Evolutionary conservation across 1,284 basidiomycete species (phyloP).

Genomic region (Rhizoctonia solani): DNA sequence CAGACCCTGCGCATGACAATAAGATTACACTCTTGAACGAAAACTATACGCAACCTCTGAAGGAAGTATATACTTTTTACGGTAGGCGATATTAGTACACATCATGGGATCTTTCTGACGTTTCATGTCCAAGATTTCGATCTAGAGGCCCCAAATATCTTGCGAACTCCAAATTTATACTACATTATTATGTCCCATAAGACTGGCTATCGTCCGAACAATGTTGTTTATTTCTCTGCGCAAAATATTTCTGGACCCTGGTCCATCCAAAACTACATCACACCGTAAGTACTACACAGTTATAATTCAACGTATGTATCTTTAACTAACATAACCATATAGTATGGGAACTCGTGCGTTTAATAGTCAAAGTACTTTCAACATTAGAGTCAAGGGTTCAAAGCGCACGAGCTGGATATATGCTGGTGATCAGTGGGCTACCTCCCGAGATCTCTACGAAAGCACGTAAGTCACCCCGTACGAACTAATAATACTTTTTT

Average conservation of each 20-base stretch:
- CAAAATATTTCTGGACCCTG: constrained; percentile 21
- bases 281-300: constrained; percentile 11
- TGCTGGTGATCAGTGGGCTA: constrained; percentile 37
- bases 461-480: not conserved
- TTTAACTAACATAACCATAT: not conserved
- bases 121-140: not conserved
- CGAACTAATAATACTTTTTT: too few species aligned
- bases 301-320: not conserved
- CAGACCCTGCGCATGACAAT: constrained; percentile 15
- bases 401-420: constrained; percentile 25
- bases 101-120: not conserved
- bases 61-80: constrained; percentile 15
- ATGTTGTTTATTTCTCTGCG: constrained; percentile 16
- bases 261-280: constrained; percentile 25
- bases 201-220: constrained; percentile 22
- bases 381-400: constrained; percentile 17
- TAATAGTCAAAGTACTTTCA: constrained; percentile 22
- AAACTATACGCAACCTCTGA: not conserved
- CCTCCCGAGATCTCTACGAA: constrained; percentile 4
- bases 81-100: not conserved
- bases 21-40: constrained; percentile 23
- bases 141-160: constrained; percentile 22
- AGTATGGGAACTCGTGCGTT: constrained; percentile 24
- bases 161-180: constrained; percentile 8
- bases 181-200: constrained; percentile 26